These are phyloP conservation scores for Rhodotorula sp. DNA, from an alignment of 1,284 basidiomycete genomes.

Conservation along the genomic window DNA sequence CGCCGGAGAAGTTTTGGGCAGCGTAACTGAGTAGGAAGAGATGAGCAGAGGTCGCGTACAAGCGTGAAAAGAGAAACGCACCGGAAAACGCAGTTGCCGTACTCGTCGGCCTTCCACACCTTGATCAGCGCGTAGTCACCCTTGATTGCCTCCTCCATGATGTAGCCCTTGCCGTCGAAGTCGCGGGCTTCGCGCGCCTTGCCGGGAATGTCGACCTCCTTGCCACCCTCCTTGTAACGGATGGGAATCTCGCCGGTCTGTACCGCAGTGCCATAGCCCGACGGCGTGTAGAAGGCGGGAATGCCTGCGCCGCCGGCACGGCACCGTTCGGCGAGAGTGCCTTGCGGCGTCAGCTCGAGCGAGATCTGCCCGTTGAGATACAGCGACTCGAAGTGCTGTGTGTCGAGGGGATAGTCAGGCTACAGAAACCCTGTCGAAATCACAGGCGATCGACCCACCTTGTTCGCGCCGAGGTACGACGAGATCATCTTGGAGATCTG, in stretches of 20 bases:
- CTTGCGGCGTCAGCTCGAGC: constrained; percentile 86
- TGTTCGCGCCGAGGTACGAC: constrained; percentile 47
- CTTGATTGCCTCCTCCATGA: constrained; percentile 82
- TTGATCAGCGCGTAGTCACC: constrained; percentile 75
- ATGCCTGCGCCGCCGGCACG: constrained; percentile 91
- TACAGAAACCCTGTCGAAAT: too few relatives aligned
- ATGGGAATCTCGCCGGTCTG: constrained; percentile 53
- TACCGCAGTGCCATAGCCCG: constrained; percentile 61
- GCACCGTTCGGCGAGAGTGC: constrained; percentile 83
- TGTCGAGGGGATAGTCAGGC: neutral
- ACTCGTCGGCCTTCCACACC: constrained; percentile 93
- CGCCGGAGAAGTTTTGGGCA: constrained; percentile 81
- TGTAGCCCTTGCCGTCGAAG: constrained; percentile 78
- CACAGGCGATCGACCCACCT: constrained; percentile 19
- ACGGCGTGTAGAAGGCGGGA: constrained; percentile 94
- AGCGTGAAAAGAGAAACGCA: constrained; percentile 73
- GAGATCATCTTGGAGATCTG: constrained; percentile 80
- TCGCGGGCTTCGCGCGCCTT: constrained; percentile 70
- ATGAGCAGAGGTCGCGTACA: constrained; percentile 47
- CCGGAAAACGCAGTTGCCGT: constrained; percentile 54
- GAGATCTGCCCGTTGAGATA: constrained; percentile 80
- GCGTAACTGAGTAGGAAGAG: constrained; percentile 63
- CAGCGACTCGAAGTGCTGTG: constrained; percentile 55
- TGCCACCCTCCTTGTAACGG: constrained; percentile 58
- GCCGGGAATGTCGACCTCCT: constrained; percentile 48